These are phyloP conservation scores for Vigna mungo DNA, from an alignment of 306 rosid species.

Conservation along the genomic window DNA sequence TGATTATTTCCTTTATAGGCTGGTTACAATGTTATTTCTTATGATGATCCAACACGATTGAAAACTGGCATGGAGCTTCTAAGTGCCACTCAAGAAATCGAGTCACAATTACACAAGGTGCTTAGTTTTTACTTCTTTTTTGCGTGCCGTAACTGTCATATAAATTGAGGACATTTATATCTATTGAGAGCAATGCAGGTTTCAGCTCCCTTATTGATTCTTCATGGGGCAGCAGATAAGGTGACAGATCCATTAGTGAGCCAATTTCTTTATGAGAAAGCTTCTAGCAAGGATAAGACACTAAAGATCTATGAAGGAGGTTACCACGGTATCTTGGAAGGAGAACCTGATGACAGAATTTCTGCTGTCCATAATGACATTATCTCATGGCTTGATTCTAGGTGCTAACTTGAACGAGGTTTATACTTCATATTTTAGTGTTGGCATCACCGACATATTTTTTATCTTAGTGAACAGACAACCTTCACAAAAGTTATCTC, in stretches of 20 bases:
- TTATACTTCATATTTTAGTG: neutral
- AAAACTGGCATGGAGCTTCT: constrained; percentile 84
- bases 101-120: constrained; percentile 75
- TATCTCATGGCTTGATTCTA: constrained; percentile 75
- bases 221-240: constrained; percentile 86
- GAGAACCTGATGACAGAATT: constrained; percentile 87
- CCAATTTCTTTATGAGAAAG: constrained; percentile 76
- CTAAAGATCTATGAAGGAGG: constrained; percentile 72
- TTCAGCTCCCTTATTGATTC: constrained; percentile 78
- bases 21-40: constrained; percentile 81
- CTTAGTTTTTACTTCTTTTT: constrained; percentile 50
- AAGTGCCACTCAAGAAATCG: constrained; percentile 74
- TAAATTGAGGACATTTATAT: neutral
- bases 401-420: constrained; percentile 43
- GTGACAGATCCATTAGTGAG: constrained; percentile 89
- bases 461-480: neutral
- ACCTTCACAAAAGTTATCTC: neutral
- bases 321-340: constrained; percentile 83
- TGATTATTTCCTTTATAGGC: constrained; percentile 54
- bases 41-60: constrained; percentile 65
- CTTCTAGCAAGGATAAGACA: constrained; percentile 77
- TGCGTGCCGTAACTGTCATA: neutral
- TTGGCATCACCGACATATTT: neutral
- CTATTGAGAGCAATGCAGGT: constrained; percentile 54
- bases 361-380: constrained; percentile 69